These are phyloP conservation scores for Ophiocordyceps robertsii DNA, from an alignment of 2,329 filamentous ascomycete genomes.

Conservation along the genomic window DNA sequence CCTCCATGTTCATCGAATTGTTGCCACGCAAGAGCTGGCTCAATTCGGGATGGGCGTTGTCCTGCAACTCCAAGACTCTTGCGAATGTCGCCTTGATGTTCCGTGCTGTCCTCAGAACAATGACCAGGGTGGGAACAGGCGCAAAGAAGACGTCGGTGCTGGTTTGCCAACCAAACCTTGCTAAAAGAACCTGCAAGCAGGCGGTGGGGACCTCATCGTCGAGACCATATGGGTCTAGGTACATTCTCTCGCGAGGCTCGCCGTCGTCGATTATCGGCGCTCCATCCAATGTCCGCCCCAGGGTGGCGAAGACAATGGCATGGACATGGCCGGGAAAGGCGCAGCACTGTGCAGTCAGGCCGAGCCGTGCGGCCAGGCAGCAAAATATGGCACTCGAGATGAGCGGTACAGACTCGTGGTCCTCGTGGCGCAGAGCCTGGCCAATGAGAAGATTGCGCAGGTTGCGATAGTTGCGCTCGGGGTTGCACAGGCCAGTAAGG, in stretches of 20 bases:
- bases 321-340: constrained; percentile 79
- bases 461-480: constrained; percentile 56
- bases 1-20: constrained; percentile 30
- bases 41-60: constrained; percentile 13
- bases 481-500: constrained; percentile 56
- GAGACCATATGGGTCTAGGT: constrained; percentile 68
- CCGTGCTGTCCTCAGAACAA: constrained; percentile 58
- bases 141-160: constrained; percentile 40
- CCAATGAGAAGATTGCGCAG: constrained; percentile 83
- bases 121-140: constrained; percentile 49
- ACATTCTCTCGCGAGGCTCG: constrained; percentile 42
- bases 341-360: constrained; percentile 64
- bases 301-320: constrained; percentile 54
- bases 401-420: constrained; percentile 71
- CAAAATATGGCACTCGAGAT: constrained; percentile 83
- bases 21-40: constrained; percentile 22
- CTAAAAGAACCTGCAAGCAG: constrained; percentile 46
- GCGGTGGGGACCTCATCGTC: constrained; percentile 50
- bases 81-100: constrained; percentile 65
- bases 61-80: constrained; percentile 14
- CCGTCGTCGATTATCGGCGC: constrained; percentile 21
- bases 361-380: constrained; percentile 59
- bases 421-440: constrained; percentile 56
- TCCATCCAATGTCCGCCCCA: constrained; percentile 47
- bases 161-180: constrained; percentile 29